Evolutionary conservation across 257 asterid genomes (phyloP).

Genomic region (Penstemon davidsonii): DNA sequence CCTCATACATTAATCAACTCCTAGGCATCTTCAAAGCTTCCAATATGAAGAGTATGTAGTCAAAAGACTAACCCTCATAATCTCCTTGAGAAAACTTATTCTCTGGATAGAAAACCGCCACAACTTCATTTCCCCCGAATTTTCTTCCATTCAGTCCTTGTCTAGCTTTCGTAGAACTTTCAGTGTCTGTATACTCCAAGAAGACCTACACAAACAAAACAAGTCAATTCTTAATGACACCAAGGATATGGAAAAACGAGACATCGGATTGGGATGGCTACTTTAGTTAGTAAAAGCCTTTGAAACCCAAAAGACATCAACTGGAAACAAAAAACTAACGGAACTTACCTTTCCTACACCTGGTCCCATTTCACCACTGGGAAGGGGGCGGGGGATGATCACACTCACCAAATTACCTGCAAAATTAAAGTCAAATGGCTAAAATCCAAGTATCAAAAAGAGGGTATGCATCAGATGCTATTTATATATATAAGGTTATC

Average conservation of each 20-base stretch:
- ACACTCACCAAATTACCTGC: conserved; percentile 67
- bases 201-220: conserved; percentile 46
- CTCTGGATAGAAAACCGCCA: conserved; percentile 69
- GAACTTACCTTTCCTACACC: conserved; percentile 77
- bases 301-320: not conserved
- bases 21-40: no score
- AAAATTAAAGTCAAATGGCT: conserved; percentile 11
- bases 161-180: conserved; percentile 62
- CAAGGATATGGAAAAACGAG: not conserved
- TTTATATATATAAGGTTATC: conserved; percentile 23
- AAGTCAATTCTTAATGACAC: not conserved
- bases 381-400: conserved; percentile 68
- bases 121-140: conserved; percentile 68
- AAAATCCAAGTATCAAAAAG: not conserved
- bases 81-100: conserved; percentile 60
- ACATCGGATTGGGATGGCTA: not conserved
- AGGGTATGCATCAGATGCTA: not conserved
- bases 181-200: conserved; percentile 65
- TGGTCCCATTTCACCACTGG: conserved; percentile 54
- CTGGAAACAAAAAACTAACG: not conserved
- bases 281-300: not conserved
- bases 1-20: no score
- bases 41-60: no score
- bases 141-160: conserved; percentile 66
- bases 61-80: conserved; percentile 43